Percentiles rank a stretch among this genome's conserved stretches.
These are phyloP conservation scores for Fusarium sp. DNA, from an alignment of 2,329 filamentous ascomycete genomes.

Conservation along the genomic window DNA sequence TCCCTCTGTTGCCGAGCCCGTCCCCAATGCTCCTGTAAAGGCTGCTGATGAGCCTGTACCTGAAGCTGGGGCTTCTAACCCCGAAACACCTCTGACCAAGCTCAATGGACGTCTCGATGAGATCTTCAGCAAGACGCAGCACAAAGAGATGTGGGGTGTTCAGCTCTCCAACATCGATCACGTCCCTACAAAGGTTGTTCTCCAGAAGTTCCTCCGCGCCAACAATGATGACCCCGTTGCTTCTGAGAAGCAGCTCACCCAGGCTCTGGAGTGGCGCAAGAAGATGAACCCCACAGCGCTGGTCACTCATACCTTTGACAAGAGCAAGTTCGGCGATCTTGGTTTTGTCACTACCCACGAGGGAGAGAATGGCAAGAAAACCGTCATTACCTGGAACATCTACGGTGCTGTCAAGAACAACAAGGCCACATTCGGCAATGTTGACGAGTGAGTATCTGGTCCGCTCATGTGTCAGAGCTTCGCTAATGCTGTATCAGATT, in stretches of 20 bases:
- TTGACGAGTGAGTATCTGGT: conserved; percentile 75
- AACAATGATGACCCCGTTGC: conserved; percentile 81
- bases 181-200: conserved; percentile 82
- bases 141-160: conserved; percentile 91
- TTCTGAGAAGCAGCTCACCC: conserved; percentile 81
- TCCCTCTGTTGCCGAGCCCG: not conserved
- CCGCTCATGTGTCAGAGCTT: not conserved
- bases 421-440: conserved; percentile 84
- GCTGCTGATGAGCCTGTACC: conserved; percentile 21
- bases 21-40: conserved; percentile 7
- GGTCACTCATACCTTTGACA: conserved; percentile 72
- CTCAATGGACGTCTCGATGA: conserved; percentile 70
- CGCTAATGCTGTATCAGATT: conserved; percentile 68
- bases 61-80: conserved; percentile 15
- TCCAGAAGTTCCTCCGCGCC: conserved; percentile 94
- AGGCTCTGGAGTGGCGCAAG: conserved; percentile 87
- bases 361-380: conserved; percentile 67
- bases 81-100: conserved; percentile 60
- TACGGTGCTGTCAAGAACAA: conserved; percentile 89
- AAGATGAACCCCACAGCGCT: conserved; percentile 77
- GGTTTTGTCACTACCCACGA: conserved; percentile 84
- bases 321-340: conserved; percentile 78
- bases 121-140: conserved; percentile 67
- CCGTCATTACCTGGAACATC: conserved; percentile 89
- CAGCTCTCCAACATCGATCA: conserved; percentile 69